phyloP scores from a whole-genome alignment of 441 rosid species.

The Omphalea diandra region DNA sequence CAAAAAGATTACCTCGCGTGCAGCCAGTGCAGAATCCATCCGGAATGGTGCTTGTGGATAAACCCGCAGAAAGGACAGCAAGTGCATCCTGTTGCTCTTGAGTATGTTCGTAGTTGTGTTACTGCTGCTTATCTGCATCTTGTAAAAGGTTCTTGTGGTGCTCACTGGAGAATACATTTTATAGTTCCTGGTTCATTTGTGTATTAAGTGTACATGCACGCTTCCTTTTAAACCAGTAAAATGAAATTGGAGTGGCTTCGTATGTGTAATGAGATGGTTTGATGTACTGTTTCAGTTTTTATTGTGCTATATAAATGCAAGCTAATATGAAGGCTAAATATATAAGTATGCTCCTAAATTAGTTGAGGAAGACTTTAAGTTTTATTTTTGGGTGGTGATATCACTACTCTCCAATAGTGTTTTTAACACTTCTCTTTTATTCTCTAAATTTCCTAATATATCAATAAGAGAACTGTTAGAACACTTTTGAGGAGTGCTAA shows the following conservation, averaged over 20 bases:
- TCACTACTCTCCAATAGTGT: too few species aligned
- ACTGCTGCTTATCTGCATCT: conserved; percentile 19
- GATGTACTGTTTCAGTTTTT: background rate
- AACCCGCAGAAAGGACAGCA: conserved; percentile 67
- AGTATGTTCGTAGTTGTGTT: conserved; percentile 4
- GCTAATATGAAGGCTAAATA: too few species aligned
- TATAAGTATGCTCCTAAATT: too few species aligned
- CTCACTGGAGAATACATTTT: conserved; percentile 12
- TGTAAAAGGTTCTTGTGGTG: conserved; percentile 28
- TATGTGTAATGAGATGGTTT: conserved; percentile 24
- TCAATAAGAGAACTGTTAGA: too few species aligned
- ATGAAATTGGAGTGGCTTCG: conserved; percentile 25
- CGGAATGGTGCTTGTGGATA: conserved; percentile 88
- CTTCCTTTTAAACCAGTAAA: conserved; percentile 22
- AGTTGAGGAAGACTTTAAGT: too few species aligned
- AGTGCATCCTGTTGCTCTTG: conserved; percentile 83
- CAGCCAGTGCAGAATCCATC: conserved; percentile 84
- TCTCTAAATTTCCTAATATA: too few species aligned
- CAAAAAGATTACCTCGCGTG: conserved; percentile 76
- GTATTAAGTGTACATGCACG: conserved; percentile 33
- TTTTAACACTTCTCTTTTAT: too few species aligned
- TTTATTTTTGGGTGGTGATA: too few species aligned
- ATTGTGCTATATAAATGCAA: too few species aligned
- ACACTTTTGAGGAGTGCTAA: too few species aligned
- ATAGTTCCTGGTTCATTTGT: conserved; percentile 9